Evolutionary conservation across 306 rosid species (phyloP).

Genomic region (Luffa acutangula): DNA sequence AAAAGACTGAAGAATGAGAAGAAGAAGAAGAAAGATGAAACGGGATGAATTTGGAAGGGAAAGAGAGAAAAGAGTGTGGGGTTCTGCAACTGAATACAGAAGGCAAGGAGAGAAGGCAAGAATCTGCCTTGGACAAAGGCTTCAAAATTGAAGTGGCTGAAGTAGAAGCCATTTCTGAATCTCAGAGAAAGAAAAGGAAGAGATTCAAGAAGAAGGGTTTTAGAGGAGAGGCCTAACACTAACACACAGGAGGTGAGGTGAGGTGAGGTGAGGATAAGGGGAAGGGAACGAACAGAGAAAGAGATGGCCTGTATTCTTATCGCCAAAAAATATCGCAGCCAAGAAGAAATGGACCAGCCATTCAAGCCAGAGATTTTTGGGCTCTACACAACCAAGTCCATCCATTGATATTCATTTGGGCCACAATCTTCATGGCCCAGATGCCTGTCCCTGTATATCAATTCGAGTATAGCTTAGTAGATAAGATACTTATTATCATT

Average conservation of each 20-base stretch:
- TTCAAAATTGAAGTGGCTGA: constrained; percentile 33
- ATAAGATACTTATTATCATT: no score
- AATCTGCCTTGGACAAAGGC: constrained; percentile 43
- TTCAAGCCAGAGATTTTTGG: not conserved
- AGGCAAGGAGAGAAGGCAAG: constrained; percentile 41
- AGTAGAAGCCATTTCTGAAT: constrained; percentile 31
- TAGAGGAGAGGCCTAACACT: constrained; percentile 6
- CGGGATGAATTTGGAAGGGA: constrained; percentile 30
- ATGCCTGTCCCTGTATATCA: not conserved
- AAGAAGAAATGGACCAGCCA: not conserved
- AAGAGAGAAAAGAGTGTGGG: constrained; percentile 27
- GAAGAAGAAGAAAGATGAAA: constrained; percentile 27
- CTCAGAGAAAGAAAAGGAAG: not conserved
- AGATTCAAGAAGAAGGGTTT: constrained; percentile 13
- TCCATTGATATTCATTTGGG: not conserved
- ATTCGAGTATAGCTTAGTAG: no score
- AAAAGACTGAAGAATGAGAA: constrained; percentile 23
- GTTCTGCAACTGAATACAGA: constrained; percentile 31
- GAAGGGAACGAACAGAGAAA: not conserved
- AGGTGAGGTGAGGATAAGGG: constrained; percentile 28
- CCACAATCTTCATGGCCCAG: not conserved
- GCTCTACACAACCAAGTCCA: not conserved
- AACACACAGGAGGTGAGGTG: constrained; percentile 23
- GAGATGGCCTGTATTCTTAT: not conserved
- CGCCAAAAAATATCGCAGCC: not conserved